These are phyloP conservation scores for Aspergillus aculeatinus DNA, from an alignment of 2,329 filamentous ascomycete species.

Conservation along the genomic window DNA sequence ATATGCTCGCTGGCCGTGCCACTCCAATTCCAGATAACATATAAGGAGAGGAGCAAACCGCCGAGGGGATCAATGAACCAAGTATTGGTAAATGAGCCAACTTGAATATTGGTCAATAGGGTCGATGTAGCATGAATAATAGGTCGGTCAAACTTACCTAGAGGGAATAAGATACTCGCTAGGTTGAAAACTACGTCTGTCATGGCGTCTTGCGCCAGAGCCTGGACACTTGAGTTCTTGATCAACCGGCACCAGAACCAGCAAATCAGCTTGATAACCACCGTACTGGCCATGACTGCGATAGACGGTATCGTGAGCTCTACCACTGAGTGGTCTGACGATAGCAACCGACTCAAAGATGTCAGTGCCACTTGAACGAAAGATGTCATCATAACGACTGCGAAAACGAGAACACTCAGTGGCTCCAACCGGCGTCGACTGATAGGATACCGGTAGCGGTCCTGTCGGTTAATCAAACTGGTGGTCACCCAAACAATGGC, in stretches of 20 bases:
- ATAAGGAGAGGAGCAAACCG: constrained; percentile 59
- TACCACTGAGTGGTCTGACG: constrained; percentile 65
- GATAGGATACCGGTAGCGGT: constrained; percentile 63
- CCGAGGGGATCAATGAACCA: constrained; percentile 65
- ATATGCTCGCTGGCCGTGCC: constrained; percentile 62
- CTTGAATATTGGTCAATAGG: constrained; percentile 12
- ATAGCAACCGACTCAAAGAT: constrained; percentile 58
- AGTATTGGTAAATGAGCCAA: constrained; percentile 37
- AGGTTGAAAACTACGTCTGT: constrained; percentile 88
- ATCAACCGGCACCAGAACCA: constrained; percentile 88
- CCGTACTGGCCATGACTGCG: constrained; percentile 75
- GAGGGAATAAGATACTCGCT: constrained; percentile 83
- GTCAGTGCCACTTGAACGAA: constrained; percentile 63
- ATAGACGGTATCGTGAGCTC: constrained; percentile 71
- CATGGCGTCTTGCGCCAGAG: constrained; percentile 66
- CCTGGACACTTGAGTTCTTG: constrained; percentile 81
- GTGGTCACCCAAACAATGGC: constrained; percentile 63
- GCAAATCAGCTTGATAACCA: constrained; percentile 76
- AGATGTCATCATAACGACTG: constrained; percentile 65
- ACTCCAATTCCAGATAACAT: constrained; percentile 63
- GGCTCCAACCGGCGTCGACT: constrained; percentile 64
- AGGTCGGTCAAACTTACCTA: constrained; percentile 42
- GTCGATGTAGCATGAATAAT: neutral
- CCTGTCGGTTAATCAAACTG: constrained; percentile 58
- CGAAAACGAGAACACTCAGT: constrained; percentile 65